phyloP scores from a whole-genome alignment of 1,284 basidiomycete genomes.

The Omphalotus olearius region DNA sequence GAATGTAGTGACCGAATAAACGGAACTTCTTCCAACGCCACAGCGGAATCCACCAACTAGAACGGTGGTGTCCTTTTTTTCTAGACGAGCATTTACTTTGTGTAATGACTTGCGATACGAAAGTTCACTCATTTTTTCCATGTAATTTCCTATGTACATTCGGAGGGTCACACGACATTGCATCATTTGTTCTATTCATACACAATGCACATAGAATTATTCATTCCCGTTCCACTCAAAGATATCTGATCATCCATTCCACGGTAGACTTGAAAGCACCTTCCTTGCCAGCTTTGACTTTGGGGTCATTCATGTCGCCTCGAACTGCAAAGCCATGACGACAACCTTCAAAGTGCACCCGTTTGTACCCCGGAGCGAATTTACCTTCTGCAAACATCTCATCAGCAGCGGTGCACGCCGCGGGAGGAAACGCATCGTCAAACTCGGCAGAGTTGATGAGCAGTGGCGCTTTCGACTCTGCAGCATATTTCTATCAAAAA shows the following conservation, averaged over 20 bases:
- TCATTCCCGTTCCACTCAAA: slow-evolving; percentile 22
- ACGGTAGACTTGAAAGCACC: slow-evolving; percentile 52
- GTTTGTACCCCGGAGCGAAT: slow-evolving; percentile 52
- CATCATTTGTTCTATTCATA: not conserved
- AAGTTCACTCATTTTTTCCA: not conserved
- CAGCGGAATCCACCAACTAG: no score
- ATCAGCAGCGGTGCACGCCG: slow-evolving; percentile 45
- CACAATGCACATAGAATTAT: not conserved
- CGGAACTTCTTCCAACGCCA: not conserved
- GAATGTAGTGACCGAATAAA: no score
- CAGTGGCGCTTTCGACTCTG: slow-evolving; percentile 46
- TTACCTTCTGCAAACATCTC: slow-evolving; percentile 43
- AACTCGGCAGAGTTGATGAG: slow-evolving; percentile 59
- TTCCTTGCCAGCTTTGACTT: slow-evolving; percentile 57
- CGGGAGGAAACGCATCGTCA: slow-evolving; percentile 46
- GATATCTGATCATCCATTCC: slow-evolving; percentile 42
- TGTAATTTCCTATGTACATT: not conserved
- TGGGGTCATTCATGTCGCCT: slow-evolving; percentile 42
- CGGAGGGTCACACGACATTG: not conserved
- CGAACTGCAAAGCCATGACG: slow-evolving; percentile 61
- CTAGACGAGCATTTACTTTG: no score
- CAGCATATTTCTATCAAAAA: slow-evolving; percentile 40
- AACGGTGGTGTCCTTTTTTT: not conserved
- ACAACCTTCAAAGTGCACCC: slow-evolving; percentile 50
- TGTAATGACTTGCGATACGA: not conserved